Base-by-base conservation (phyloP, 176 grass and related monocot species). In the Rhynchospora breviuscula region DNA sequence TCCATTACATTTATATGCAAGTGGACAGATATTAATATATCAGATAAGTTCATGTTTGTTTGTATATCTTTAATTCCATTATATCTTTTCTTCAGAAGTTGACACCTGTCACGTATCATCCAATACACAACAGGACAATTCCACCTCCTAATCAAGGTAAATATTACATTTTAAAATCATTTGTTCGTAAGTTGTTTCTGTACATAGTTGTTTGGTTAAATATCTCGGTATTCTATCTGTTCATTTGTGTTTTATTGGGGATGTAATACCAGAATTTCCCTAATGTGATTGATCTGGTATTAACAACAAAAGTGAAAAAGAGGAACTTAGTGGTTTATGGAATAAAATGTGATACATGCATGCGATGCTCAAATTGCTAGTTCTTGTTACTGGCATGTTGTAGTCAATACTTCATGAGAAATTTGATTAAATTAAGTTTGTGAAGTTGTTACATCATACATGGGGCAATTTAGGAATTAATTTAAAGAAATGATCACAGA, bases 91-190 rank as follows among this genome's bases (percentile, higher is more conserved):
- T 44, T 60, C 84, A 98, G 95, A 98, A 88, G 82, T 65, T 94
- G 59, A 87, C 79, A 23, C 87, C 89, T 33, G 10, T 70, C 51
- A 94, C 92, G 43, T 98, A 98, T 83, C 85, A 90, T 84, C 87
- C 95, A 9, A 91, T 89, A 5, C 92, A 98, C 60, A 83, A 82
- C 85, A 83, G 51, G 86, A 93, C 90, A 52, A 90, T 91, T 49
- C 95, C 90, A 59, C 95, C 92, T 84, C 89, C 92, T 1, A 74
- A 86, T 91, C 92, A 98, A 94, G 95, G 92, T 98, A 93, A 61
- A 4, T 22, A 25, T 25, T 45, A 75, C 29, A 10, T 59, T 66
- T 57, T 56, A 67, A 13, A 63, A 56, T 85, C 44, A 78, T 51
- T 78, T 57, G 51, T 7, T 29, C 49, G 54, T 56, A 14, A 31